Conservation (phyloP, 768 basidiomycete species). For the Kockovaella imperatae region DNA sequence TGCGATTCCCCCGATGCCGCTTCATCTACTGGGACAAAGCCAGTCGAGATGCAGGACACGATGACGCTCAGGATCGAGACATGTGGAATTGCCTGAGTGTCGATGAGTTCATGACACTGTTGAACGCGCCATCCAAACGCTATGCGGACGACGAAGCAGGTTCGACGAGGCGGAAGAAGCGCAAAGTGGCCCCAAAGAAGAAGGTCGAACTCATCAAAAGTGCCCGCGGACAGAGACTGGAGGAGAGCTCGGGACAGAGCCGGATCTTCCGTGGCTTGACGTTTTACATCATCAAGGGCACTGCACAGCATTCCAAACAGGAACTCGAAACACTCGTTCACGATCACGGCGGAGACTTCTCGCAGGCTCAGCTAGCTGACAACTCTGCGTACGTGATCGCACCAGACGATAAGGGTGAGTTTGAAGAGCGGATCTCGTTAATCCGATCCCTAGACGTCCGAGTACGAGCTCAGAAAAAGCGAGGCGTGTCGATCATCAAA, state of each 20-base stretch:
- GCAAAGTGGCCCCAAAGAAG: constrained; percentile 16
- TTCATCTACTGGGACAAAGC: constrained; percentile 63
- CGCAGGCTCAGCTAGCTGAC: constrained; percentile 35
- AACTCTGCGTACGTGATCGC: constrained; percentile 52
- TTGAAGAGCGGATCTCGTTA: not conserved
- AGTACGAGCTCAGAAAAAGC: constrained; percentile 55
- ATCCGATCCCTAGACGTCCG: constrained; percentile 15
- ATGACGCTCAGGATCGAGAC: constrained; percentile 44
- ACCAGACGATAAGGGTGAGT: constrained; percentile 63
- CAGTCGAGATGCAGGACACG: constrained; percentile 23
- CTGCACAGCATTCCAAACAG: constrained; percentile 61
- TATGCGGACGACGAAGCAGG: constrained; percentile 33
- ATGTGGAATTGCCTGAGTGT: constrained; percentile 38
- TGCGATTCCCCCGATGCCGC: constrained; percentile 87
- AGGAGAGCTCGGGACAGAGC: constrained; percentile 55
- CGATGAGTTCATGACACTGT: constrained; percentile 26
- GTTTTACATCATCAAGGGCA: constrained; percentile 57
- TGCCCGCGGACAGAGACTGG: constrained; percentile 59
- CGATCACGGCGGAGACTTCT: constrained; percentile 45
- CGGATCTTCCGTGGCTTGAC: constrained; percentile 65
- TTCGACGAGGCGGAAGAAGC: constrained; percentile 31
- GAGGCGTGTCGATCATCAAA: constrained; percentile 61
- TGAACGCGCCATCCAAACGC: constrained; percentile 22
- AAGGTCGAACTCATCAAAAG: constrained; percentile 30
- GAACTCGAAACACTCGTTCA: constrained; percentile 55